Conservation (phyloP, 345 rosid species). For the Populus nigra region DNA sequence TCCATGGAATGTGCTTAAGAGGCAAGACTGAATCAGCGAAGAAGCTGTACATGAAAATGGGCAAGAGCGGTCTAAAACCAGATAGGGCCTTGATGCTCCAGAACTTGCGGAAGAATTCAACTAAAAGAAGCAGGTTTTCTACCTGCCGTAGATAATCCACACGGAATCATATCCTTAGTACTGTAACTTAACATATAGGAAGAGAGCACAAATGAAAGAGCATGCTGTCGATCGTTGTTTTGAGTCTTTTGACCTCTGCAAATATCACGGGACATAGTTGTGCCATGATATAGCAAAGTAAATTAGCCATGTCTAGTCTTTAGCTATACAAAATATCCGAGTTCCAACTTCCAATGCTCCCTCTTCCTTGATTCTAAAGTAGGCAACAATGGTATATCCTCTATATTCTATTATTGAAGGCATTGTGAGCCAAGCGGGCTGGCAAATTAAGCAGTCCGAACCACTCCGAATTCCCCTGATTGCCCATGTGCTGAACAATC, state of each 20-base stretch:
- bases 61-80: constrained; percentile 47
- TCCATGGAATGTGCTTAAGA: constrained; percentile 73
- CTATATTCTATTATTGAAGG: not conserved
- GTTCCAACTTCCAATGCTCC: not conserved
- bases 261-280: not conserved
- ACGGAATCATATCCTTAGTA: not conserved
- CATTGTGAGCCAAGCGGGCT: not conserved
- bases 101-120: constrained; percentile 31
- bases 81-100: constrained; percentile 83
- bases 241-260: not conserved
- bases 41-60: constrained; percentile 59
- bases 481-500: too few species aligned
- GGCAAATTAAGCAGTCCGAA: not conserved
- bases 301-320: not conserved
- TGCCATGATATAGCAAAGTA: not conserved
- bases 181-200: not conserved
- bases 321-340: not conserved
- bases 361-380: not conserved
- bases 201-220: not conserved
- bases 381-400: too few species aligned
- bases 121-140: not conserved
- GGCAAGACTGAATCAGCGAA: constrained; percentile 59
- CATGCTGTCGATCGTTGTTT: not conserved
- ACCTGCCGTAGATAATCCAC: not conserved
- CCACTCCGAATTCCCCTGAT: too few species aligned